Evolutionary conservation across 345 rosid species (phyloP).

Genomic region (Euphorbia peplus): DNA sequence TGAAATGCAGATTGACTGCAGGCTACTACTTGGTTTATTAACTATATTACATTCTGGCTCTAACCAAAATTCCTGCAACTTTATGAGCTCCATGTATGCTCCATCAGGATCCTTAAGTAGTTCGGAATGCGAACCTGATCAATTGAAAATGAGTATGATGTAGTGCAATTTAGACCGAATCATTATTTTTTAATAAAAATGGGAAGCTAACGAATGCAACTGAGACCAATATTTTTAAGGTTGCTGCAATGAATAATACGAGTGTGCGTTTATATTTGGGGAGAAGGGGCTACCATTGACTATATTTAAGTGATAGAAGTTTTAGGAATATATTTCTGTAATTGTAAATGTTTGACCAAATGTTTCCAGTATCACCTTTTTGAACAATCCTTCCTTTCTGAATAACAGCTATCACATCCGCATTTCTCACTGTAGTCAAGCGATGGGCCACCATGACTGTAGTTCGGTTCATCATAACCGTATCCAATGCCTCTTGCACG

Average conservation of each 20-base stretch:
- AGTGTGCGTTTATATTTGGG: no score
- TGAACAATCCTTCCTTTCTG: conserved; percentile 54
- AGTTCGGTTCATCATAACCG: conserved; percentile 66
- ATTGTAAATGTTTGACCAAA: no score
- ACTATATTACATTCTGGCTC: background rate
- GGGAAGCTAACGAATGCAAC: no score
- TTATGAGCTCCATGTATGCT: conserved; percentile 11
- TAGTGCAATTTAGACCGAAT: no score
- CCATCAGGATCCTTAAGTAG: conserved; percentile 15
- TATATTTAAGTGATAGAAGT: background rate
- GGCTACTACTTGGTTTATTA: background rate
- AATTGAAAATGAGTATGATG: background rate
- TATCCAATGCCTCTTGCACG: conserved; percentile 81
- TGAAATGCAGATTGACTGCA: background rate
- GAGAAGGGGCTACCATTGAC: background rate
- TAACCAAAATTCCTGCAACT: conserved; percentile 1
- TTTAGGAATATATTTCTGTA: background rate
- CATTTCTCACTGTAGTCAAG: conserved; percentile 71
- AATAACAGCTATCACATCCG: conserved; percentile 66
- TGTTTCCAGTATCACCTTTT: background rate
- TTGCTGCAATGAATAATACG: background rate
- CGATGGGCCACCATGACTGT: conserved; percentile 85
- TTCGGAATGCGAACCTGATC: conserved; percentile 11
- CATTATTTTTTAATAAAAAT: no score
- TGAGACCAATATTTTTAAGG: no score